Base-by-base conservation (phyloP, 306 rosid species). In the Vigna angularis region DNA sequence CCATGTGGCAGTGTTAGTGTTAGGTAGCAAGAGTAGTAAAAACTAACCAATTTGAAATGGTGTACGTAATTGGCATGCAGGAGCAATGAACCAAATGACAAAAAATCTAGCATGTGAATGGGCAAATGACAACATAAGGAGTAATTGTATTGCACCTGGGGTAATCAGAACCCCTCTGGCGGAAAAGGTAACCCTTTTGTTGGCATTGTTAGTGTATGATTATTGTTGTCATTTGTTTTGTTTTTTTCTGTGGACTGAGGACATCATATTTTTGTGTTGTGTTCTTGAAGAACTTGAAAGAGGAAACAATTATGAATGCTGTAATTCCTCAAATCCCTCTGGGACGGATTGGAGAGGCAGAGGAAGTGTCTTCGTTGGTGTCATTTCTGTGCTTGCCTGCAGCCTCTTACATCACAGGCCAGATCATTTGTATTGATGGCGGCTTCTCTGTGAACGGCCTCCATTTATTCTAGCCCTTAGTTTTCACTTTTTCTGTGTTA, bases 61-160 rank as follows among this genome's bases (percentile, higher is more conserved):
- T 30, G 32, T 4, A 30, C 5, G 32, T 30, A 30, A 30, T 30
- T 30, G 32, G 32, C 40, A 28, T 61, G 64, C 74, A 88, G 91
- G 88, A 50, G 93, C 91, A 77, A 82, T 87, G 2, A 90, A 80
- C 30, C 90, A 87, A 9, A 7, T 87, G 6, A 73, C 91, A 0
- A 85, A 70, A 79, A 75, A 57, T 17, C 68, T 91, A 82, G 91
- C 96, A 17, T 87, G 91, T 22, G 93, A 87, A 28, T 87, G 92
- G 96, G 91, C 91, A 40, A 85, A 87, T 57, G 89, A 90, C 36
- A 86, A 90, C 1, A 85, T 82, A 52, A 87, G 91, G 80, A 77
- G 72, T 15, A 90, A 88, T 32, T 81, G 86, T 16, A 79, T 88
- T 70, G 91, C 91, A 26, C 95, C 92, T 10, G 86, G 89, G 65